These are phyloP conservation scores for Apophysomyces ossiformis DNA, from an alignment of 371 early-diverging fungal species.

Conservation along the genomic window DNA sequence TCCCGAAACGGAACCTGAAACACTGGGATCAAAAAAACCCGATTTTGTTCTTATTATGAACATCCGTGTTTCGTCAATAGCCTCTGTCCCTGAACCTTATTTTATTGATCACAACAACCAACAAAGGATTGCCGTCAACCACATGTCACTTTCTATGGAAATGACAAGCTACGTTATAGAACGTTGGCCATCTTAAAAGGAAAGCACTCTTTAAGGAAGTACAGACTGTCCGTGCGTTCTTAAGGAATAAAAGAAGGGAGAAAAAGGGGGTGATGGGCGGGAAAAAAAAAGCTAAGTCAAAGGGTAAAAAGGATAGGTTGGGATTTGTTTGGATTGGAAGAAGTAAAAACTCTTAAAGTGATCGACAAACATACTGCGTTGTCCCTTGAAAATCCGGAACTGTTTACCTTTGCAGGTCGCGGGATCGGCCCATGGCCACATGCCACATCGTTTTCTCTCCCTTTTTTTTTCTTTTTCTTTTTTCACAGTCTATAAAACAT, in stretches of 20 bases:
- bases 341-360: not conserved
- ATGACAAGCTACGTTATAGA: no score
- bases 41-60: not conserved
- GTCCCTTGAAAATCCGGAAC: slow-evolving; percentile 12
- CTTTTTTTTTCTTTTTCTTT: slow-evolving; percentile 3
- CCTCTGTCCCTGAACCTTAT: not conserved
- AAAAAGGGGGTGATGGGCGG: no score
- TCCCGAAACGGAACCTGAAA: slow-evolving; percentile 4
- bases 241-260: no score
- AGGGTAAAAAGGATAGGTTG: not conserved
- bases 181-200: no score
- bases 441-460: slow-evolving; percentile 1
- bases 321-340: slow-evolving; percentile 1
- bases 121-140: no score
- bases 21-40: not conserved
- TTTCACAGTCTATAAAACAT: not conserved
- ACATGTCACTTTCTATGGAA: no score
- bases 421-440: slow-evolving; percentile 11
- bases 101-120: not conserved
- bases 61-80: slow-evolving; percentile 7
- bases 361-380: not conserved
- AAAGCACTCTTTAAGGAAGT: no score
- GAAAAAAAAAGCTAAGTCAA: no score
- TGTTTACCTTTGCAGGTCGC: slow-evolving; percentile 10
- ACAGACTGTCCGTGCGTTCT: no score